phyloP scores from a whole-genome alignment of 1,284 basidiomycete species.

The Leccinum cinnamomeum region DNA sequence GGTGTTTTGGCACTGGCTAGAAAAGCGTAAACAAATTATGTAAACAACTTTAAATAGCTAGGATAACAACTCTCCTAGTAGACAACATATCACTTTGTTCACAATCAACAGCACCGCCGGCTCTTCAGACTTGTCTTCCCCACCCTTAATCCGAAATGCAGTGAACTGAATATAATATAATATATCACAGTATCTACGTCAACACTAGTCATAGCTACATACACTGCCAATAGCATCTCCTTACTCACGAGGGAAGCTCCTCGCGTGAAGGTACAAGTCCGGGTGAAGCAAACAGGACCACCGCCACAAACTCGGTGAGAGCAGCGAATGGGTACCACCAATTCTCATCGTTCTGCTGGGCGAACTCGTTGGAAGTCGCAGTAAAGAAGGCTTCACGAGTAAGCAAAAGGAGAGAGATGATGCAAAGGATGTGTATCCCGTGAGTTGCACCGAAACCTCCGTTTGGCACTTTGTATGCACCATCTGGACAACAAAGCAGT shows the following conservation, averaged over 20 bases:
- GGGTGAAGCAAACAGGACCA: conserved; percentile 40
- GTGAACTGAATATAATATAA: neutral
- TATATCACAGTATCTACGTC: neutral
- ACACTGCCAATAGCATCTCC: neutral
- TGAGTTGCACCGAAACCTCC: conserved; percentile 34
- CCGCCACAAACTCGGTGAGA: conserved; percentile 44
- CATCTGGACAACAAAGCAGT: conserved; percentile 15
- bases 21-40: too few relatives aligned
- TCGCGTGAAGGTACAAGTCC: conserved; percentile 43
- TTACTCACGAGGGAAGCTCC: conserved; percentile 25
- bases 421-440: conserved; percentile 37
- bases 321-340: conserved; percentile 50
- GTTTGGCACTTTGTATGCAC: conserved; percentile 21
- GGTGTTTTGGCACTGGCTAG: neutral
- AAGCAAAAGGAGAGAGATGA: conserved; percentile 42
- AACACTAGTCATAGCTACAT: neutral
- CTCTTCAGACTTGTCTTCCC: too few relatives aligned
- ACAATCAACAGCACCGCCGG: too few relatives aligned
- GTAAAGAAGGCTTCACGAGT: conserved; percentile 43
- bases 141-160: neutral
- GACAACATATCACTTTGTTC: too few relatives aligned
- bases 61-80: too few relatives aligned
- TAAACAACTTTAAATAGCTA: too few relatives aligned
- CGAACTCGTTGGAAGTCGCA: conserved; percentile 34
- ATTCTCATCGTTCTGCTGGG: conserved; percentile 40